Evolutionary conservation across 2,329 filamentous ascomycete species (phyloP).

Genomic region (Penicillium sp.): DNA sequence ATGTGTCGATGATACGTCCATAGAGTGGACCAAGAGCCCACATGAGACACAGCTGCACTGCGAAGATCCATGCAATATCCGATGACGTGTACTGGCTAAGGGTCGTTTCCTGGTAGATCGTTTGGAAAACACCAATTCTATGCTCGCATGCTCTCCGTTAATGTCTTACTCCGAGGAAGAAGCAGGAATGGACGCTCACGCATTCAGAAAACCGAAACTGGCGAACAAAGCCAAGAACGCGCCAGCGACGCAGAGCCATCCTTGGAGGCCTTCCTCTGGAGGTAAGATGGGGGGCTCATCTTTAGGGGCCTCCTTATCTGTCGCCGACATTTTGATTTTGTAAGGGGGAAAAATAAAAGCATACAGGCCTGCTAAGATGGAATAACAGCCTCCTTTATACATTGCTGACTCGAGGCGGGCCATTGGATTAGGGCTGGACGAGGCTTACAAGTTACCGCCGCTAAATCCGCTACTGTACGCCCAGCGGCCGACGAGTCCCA

Average conservation of each 20-base stretch:
- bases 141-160: slow-evolving; percentile 12
- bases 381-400: too few species aligned
- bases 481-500: background rate
- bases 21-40: slow-evolving; percentile 41
- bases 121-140: slow-evolving; percentile 24
- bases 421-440: too few species aligned
- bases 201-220: slow-evolving; percentile 25
- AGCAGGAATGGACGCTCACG: slow-evolving; percentile 6
- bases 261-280: slow-evolving; percentile 31
- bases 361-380: too few species aligned
- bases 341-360: too few species aligned
- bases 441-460: background rate
- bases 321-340: background rate
- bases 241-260: slow-evolving; percentile 32
- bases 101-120: slow-evolving; percentile 20
- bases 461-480: background rate
- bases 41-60: slow-evolving; percentile 38
- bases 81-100: slow-evolving; percentile 26
- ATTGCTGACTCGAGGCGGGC: too few species aligned
- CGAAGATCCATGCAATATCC: slow-evolving; percentile 43
- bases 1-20: slow-evolving; percentile 44
- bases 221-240: slow-evolving; percentile 26
- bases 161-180: background rate
- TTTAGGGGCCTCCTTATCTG: background rate
- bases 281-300: slow-evolving; percentile 29